Evolutionary conservation across 2,329 filamentous ascomycete genomes (phyloP).

Genomic region (Aspergillus puulaauensis): DNA sequence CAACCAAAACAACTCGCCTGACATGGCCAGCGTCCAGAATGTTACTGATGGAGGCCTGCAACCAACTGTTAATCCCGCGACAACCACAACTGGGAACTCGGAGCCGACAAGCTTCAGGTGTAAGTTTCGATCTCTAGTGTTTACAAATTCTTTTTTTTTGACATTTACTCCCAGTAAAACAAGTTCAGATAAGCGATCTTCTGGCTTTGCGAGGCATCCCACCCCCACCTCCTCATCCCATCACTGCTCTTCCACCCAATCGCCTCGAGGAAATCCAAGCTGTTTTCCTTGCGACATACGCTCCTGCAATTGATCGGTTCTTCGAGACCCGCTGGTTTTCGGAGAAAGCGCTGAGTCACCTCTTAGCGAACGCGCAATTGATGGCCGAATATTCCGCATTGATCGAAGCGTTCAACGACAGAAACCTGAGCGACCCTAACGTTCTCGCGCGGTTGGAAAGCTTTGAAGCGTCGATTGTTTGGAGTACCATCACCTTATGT

Average conservation of each 20-base stretch:
- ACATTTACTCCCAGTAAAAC: slow-evolving; percentile 54
- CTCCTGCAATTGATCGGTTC: slow-evolving; percentile 69
- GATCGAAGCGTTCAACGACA: slow-evolving; percentile 48
- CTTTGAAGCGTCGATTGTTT: slow-evolving; percentile 60
- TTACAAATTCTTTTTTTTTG: slow-evolving; percentile 32
- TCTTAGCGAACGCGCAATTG: slow-evolving; percentile 58
- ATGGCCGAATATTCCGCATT: slow-evolving; percentile 68
- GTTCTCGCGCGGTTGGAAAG: slow-evolving; percentile 46
- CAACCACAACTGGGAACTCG: slow-evolving; percentile 24
- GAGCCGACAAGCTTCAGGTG: slow-evolving; percentile 52
- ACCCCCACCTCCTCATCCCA: slow-evolving; percentile 55
- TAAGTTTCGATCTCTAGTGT: slow-evolving; percentile 26
- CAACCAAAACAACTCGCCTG: slow-evolving; percentile 44
- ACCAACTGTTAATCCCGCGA: slow-evolving; percentile 25
- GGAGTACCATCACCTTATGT: slow-evolving; percentile 58
- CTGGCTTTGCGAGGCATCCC: slow-evolving; percentile 63
- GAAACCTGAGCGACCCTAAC: slow-evolving; percentile 37
- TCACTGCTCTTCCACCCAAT: slow-evolving; percentile 44
- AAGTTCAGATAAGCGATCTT: slow-evolving; percentile 72
- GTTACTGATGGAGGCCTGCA: slow-evolving; percentile 29
- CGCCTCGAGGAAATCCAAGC: slow-evolving; percentile 67
- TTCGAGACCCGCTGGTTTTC: slow-evolving; percentile 84
- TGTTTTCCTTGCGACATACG: slow-evolving; percentile 75
- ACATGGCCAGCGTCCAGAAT: slow-evolving; percentile 36
- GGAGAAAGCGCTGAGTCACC: slow-evolving; percentile 51